Percentiles rank a stretch among this genome's conserved stretches.
Evolutionary conservation across 1,139 yeast species (phyloP).

Genomic region (Debaryomyces fabryi): DNA sequence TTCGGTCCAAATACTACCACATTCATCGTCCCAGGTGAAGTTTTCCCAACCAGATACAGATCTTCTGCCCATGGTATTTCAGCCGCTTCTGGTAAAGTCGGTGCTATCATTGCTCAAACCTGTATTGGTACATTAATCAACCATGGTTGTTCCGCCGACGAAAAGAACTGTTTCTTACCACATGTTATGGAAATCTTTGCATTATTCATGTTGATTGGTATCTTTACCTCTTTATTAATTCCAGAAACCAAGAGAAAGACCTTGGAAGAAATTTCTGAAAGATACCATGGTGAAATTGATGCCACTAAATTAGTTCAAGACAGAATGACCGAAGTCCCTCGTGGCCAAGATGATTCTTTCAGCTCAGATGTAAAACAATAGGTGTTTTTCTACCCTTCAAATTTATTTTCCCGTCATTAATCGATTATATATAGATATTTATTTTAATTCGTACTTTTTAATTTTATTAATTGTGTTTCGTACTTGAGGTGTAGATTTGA

Average conservation of each 20-base stretch:
- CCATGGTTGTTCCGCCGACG: slow-evolving; percentile 68
- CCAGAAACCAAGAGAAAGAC: slow-evolving; percentile 94
- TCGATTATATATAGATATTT: background rate
- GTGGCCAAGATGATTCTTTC: slow-evolving; percentile 30
- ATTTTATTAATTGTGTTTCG: background rate
- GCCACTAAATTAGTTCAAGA: slow-evolving; percentile 43
- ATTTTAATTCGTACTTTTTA: background rate
- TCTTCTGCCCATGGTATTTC: slow-evolving; percentile 98
- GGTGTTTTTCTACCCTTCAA: background rate
- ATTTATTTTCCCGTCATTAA: background rate
- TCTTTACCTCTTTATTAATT: slow-evolving; percentile 61
- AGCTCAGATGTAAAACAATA: slow-evolving; percentile 27
- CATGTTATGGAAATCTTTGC: slow-evolving; percentile 94
- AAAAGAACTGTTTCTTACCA: slow-evolving; percentile 74
- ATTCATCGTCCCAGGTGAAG: slow-evolving; percentile 94
- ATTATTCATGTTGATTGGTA: slow-evolving; percentile 82
- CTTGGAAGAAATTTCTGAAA: slow-evolving; percentile 76
- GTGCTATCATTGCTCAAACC: slow-evolving; percentile 95
- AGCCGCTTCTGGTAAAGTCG: slow-evolving; percentile 94
- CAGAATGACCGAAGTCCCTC: slow-evolving; percentile 25
- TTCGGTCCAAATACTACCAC: slow-evolving; percentile 97
- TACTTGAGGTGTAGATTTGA: background rate
- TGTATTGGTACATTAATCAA: slow-evolving; percentile 81
- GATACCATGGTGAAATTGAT: slow-evolving; percentile 76
- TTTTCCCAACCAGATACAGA: slow-evolving; percentile 96